Percentiles rank a stretch among this genome's conserved stretches.
Evolutionary conservation across 768 basidiomycete species (phyloP).

Genomic region (Suillus tomentosus): DNA sequence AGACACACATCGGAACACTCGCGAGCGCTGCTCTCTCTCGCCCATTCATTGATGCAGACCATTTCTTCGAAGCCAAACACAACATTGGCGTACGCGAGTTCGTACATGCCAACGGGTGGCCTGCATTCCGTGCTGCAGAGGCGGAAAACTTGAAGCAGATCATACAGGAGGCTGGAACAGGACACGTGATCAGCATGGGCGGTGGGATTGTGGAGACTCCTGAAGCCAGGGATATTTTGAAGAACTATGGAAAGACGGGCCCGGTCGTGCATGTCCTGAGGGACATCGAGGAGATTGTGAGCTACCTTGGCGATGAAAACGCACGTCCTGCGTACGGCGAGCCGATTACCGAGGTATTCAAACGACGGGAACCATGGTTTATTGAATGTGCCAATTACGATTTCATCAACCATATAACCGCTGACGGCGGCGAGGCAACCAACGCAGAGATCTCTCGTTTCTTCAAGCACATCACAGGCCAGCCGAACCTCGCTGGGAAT

Average conservation of each 20-base stretch:
- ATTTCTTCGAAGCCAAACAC: slow-evolving; percentile 67
- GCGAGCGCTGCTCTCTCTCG: slow-evolving; percentile 75
- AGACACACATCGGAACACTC: slow-evolving; percentile 82
- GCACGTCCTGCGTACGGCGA: slow-evolving; percentile 89
- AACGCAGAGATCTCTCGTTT: slow-evolving; percentile 72
- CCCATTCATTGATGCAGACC: slow-evolving; percentile 84
- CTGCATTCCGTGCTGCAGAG: slow-evolving; percentile 85
- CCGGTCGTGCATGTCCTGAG: slow-evolving; percentile 86
- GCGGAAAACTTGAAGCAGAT: slow-evolving; percentile 67
- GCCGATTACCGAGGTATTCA: slow-evolving; percentile 79
- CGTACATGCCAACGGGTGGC: slow-evolving; percentile 85
- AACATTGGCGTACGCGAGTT: slow-evolving; percentile 67
- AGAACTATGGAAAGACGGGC: slow-evolving; percentile 55
- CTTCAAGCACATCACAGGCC: slow-evolving; percentile 85
- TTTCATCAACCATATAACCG: slow-evolving; percentile 73
- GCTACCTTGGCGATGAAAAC: slow-evolving; percentile 75
- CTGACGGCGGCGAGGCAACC: slow-evolving; percentile 17
- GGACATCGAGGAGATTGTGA: slow-evolving; percentile 77
- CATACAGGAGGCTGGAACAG: slow-evolving; percentile 51
- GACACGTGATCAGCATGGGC: slow-evolving; percentile 85
- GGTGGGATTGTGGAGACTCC: slow-evolving; percentile 93
- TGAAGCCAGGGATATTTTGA: slow-evolving; percentile 69
- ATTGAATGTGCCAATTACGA: slow-evolving; percentile 78
- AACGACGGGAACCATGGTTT: slow-evolving; percentile 86
- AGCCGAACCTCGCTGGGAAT: slow-evolving; percentile 64